These are phyloP conservation scores for Mortierella claussenii DNA, from an alignment of 192 early-diverging fungal species.

Conservation along the genomic window DNA sequence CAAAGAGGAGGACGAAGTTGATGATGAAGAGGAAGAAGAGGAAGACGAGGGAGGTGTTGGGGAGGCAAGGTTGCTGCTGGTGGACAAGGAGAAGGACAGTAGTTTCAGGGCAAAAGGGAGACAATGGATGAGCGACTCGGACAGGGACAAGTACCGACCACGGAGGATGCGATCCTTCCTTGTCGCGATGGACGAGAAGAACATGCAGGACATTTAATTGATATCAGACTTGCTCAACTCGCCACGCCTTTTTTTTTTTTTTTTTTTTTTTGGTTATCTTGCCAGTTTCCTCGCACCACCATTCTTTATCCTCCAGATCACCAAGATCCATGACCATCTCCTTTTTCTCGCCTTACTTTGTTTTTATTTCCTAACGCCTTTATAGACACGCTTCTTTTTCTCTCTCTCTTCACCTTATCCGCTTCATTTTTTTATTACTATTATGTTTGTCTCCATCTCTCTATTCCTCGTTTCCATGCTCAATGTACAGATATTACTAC, in stretches of 20 bases:
- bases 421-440: no score
- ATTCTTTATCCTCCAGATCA: neutral
- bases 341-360: neutral
- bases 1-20: neutral
- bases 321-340: neutral
- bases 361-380: no score
- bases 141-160: neutral
- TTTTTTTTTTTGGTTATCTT: neutral
- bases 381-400: no score
- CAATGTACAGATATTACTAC: no score
- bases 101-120: neutral
- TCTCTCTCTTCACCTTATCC: no score
- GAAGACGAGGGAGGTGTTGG: neutral
- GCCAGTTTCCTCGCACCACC: no score
- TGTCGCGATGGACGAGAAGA: slow-evolving; percentile 6
- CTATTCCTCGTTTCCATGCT: no score
- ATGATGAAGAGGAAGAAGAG: slow-evolving; percentile 5
- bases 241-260: neutral
- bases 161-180: slow-evolving; percentile 5
- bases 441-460: no score
- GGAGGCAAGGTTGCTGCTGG: slow-evolving; percentile 2
- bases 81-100: neutral
- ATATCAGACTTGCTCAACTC: no score
- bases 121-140: neutral
- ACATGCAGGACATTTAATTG: neutral